Evolutionary conservation across 805 yeast genomes (phyloP).

Genomic region (Monosporozyma aquatica): DNA sequence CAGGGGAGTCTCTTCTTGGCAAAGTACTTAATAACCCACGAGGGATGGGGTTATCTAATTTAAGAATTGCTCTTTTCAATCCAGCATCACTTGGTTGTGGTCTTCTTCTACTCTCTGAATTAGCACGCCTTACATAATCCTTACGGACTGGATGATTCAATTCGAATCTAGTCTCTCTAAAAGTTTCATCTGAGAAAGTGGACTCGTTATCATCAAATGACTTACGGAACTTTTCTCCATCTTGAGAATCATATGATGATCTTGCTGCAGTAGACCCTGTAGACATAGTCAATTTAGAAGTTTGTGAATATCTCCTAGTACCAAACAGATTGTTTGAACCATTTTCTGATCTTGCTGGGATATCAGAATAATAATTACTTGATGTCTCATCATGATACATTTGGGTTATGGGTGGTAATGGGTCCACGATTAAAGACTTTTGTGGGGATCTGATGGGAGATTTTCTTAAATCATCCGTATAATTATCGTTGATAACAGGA

Average conservation of each 20-base stretch:
- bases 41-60: conserved; percentile 91
- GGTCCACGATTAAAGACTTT: conserved; percentile 1
- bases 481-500: background rate
- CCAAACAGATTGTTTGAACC: conserved; percentile 8
- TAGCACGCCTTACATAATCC: conserved; percentile 42
- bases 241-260: conserved; percentile 13
- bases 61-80: conserved; percentile 58
- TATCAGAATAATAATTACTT: conserved; percentile 13
- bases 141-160: conserved; percentile 30
- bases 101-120: conserved; percentile 60
- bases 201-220: conserved; percentile 36
- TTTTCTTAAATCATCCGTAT: conserved; percentile 8
- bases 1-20: conserved; percentile 83
- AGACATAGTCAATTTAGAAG: conserved; percentile 16
- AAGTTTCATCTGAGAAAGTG: conserved; percentile 26
- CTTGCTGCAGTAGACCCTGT: conserved; percentile 22
- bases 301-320: conserved; percentile 16
- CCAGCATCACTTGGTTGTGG: conserved; percentile 27
- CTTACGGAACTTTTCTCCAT: conserved; percentile 43
- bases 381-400: conserved; percentile 18
- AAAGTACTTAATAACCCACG: conserved; percentile 75
- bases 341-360: conserved; percentile 6
- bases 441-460: conserved; percentile 7
- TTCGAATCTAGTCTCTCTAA: conserved; percentile 31
- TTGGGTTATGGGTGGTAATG: conserved; percentile 5